Conservation (phyloP, 306 rosid species). For the Clitoria ternatea region DNA sequence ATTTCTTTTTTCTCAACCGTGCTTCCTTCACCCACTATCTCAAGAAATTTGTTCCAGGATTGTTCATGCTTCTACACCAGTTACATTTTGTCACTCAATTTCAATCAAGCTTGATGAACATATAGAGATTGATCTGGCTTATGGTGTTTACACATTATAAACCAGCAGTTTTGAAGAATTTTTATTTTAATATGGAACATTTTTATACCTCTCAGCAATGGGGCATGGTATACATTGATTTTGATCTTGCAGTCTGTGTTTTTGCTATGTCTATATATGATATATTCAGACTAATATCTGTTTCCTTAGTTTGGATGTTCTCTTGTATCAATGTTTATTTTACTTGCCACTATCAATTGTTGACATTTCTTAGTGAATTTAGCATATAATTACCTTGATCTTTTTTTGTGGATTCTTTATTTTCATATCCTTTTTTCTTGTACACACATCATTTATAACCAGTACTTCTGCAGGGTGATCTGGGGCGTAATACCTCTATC, state of each 20-base stretch:
- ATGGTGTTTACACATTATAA: too few species aligned
- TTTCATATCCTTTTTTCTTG: not conserved
- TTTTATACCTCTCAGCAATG: not conserved
- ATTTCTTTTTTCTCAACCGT: not conserved
- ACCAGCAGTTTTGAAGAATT: too few species aligned
- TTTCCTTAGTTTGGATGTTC: not conserved
- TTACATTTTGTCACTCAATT: not conserved
- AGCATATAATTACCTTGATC: not conserved
- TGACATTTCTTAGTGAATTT: not conserved
- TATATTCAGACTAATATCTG: not conserved
- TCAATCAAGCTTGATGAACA: not conserved
- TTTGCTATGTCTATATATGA: not conserved
- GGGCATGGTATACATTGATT: not conserved
- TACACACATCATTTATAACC: not conserved
- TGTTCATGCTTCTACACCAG: not conserved
- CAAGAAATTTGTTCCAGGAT: not conserved
- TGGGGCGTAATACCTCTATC: constrained; percentile 56
- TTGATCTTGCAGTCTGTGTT: not conserved
- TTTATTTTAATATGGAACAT: not conserved
- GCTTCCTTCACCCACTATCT: too few species aligned
- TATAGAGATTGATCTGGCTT: not conserved
- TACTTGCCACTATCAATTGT: not conserved
- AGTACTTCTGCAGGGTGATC: constrained; percentile 67
- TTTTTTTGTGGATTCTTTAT: not conserved
- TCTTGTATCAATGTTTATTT: not conserved